A percentile compares a stretch with the other conserved stretches of the same genome.
Conservation (phyloP, 2,329 filamentous ascomycete genomes). For the Alternaria arbusti region DNA sequence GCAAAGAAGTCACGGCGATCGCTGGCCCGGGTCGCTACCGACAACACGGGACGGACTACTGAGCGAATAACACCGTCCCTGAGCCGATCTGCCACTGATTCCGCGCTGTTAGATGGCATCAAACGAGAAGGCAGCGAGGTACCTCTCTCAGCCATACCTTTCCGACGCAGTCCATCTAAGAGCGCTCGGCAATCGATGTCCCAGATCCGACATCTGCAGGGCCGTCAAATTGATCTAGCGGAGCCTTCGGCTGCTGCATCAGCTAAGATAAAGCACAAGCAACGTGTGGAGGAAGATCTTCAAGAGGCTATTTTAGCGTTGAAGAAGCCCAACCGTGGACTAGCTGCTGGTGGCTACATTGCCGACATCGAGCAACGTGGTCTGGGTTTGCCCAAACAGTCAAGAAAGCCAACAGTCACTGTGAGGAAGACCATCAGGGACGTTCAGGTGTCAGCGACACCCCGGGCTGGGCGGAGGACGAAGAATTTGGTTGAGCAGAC, state of each 20-base stretch:
- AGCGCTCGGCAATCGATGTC: slow-evolving; percentile 47
- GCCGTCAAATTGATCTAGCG: slow-evolving; percentile 62
- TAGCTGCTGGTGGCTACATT: slow-evolving; percentile 70
- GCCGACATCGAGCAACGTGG: slow-evolving; percentile 70
- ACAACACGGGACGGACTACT: slow-evolving; percentile 62
- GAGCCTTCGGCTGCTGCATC: slow-evolving; percentile 62
- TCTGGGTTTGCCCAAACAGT: slow-evolving; percentile 30
- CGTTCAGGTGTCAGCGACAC: slow-evolving; percentile 53
- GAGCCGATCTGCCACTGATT: slow-evolving; percentile 70
- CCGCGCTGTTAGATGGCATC: slow-evolving; percentile 64
- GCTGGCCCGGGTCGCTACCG: slow-evolving; percentile 67
- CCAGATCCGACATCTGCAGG: slow-evolving; percentile 54
- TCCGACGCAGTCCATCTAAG: slow-evolving; percentile 53
- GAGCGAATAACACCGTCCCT: slow-evolving; percentile 65
- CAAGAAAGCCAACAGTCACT: slow-evolving; percentile 36
- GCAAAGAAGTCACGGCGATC: slow-evolving; percentile 56
- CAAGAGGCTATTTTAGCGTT: slow-evolving; percentile 75
- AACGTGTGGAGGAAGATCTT: slow-evolving; percentile 71
- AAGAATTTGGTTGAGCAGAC: slow-evolving; percentile 42
- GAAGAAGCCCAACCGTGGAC: slow-evolving; percentile 75
- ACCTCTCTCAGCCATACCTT: slow-evolving; percentile 58
- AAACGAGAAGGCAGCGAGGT: slow-evolving; percentile 74
- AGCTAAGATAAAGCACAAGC: slow-evolving; percentile 68
- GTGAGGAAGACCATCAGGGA: slow-evolving; percentile 40
- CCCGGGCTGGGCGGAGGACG: slow-evolving; percentile 43